Evolutionary conservation across 192 early-diverging fungal species (phyloP), one percentile per base, ranked within the genome.

Genomic region (Coemansia nantahalensis): DNA sequence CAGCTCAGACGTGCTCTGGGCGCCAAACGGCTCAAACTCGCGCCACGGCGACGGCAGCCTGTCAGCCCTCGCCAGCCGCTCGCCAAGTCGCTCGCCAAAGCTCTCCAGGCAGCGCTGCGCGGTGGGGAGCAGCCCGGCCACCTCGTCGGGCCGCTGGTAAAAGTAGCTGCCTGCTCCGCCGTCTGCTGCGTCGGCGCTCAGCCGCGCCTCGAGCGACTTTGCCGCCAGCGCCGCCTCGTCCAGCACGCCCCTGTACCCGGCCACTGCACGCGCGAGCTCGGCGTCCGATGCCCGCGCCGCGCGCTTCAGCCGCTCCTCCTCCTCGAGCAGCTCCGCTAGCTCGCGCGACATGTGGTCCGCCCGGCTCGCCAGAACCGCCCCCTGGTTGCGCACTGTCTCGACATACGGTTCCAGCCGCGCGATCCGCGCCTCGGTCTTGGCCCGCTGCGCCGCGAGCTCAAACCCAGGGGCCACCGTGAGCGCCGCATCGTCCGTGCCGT

Each of bases 11-110:
- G 51, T 23, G 28, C 39, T 54, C 8, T 51, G 43, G 3, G 70
- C 31, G 12, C 45, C 46, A 58, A 62, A 54, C 19, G 70, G 63
- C n/a, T 49, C 23, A 39, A 74, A 74, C 28, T 62, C 70, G 17
- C 45, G 65, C 70, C 70, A 74, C 1, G 70, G 70, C 22, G 54
- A 55, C 15, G 70, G 63, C 33, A 74, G 45, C 17, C 39, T 41
- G 24, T 56, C 64, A 13, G 56, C 47, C 7, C 8, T 33, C n/a
- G 28, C 23, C 9, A 59, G 26, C 31, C 45, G 46, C 8, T 49
- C 45, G 18, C 30, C 40, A 2, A 66, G 23, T 11, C 43, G 42
- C 44, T 38, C 41, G 9, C 53, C 50, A 6, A 63, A 39, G 7
- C 19, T 23, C 5, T 48, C 42, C 16, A 65, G 39, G 11, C 39